phyloP scores from a whole-genome alignment of 768 basidiomycete species.

The Naganishia randhawae region DNA sequence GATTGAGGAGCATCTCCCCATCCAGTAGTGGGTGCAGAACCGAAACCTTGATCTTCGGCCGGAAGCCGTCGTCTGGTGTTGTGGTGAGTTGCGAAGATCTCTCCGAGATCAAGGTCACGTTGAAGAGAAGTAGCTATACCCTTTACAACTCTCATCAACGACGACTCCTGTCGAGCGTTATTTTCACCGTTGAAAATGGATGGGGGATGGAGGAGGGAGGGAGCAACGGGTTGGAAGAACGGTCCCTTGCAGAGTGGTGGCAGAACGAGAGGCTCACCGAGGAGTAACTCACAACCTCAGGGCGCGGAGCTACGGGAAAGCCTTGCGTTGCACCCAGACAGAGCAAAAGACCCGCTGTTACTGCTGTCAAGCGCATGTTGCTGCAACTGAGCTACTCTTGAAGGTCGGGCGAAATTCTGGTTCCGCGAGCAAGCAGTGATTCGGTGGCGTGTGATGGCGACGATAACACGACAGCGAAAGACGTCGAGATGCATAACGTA shows the following conservation, averaged over 20 bases:
- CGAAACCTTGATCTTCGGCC: neutral
- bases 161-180: neutral
- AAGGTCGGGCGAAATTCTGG: too few species aligned
- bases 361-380: neutral
- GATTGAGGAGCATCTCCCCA: constrained; percentile 11
- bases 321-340: neutral
- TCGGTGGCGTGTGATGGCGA: too few species aligned
- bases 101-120: neutral
- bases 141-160: neutral
- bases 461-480: too few species aligned
- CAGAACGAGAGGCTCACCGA: neutral
- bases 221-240: neutral
- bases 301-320: neutral
- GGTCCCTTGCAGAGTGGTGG: neutral
- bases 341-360: neutral
- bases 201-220: neutral
- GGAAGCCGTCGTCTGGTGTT: neutral
- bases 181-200: neutral
- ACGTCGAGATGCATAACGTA: too few species aligned
- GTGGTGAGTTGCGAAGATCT: neutral
- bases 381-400: too few species aligned
- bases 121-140: neutral
- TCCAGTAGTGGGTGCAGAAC: neutral
- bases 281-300: neutral
- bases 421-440: too few species aligned